Evolutionary conservation across 164 flowering plant genomes (phyloP), one percentile per base, ranked within the genome.

Genomic region (Dillenia turbinata): DNA sequence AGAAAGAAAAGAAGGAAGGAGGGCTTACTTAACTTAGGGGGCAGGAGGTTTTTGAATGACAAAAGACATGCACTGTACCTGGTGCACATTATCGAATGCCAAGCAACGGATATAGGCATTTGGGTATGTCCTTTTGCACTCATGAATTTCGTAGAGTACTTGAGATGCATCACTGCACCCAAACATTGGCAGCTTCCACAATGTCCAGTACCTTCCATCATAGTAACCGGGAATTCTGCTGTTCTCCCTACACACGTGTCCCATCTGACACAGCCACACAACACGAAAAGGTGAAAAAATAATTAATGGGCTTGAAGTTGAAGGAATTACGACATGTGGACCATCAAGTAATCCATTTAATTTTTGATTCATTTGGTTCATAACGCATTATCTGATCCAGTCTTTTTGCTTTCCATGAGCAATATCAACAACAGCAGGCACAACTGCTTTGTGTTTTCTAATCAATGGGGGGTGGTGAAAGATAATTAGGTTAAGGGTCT

Each of bases 111-210:
- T 80, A 59, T 78, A 86, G 12, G 92, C 92, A 70, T 71, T 85
- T 17, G 90, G 92, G 77, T 77, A 85, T 2, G 81, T 73, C 54
- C 67, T 76, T 67, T 77, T 89, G 82, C 92, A 86, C 70, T 82
- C 81, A 0, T 74, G 50, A 52, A 89, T 79, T 70, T 89, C 92
- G 10, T 72, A 49, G 44, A 89, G 80, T 13, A 89, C 87, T 56
- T 79, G 88, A 2, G 85, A 64, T 0, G 87, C 26, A 57, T 86
- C 87, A n/a, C 17, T 77, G 81, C 88, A 86, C 0, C 96, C 91
- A 66, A 86, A 86, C 96, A 85, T 88, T 6, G 91, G 89, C 66
- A 88, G 79, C 79, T 85, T 85, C 92, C 90, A 86, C 59, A 86
- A 56, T 9, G 91, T 86, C 90, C 92, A 86, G 52, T 86, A 88